Percentiles rank a stretch among this genome's conserved stretches.
Evolutionary conservation across 306 rosid species (phyloP).

Genomic region (Abrus precatorius): DNA sequence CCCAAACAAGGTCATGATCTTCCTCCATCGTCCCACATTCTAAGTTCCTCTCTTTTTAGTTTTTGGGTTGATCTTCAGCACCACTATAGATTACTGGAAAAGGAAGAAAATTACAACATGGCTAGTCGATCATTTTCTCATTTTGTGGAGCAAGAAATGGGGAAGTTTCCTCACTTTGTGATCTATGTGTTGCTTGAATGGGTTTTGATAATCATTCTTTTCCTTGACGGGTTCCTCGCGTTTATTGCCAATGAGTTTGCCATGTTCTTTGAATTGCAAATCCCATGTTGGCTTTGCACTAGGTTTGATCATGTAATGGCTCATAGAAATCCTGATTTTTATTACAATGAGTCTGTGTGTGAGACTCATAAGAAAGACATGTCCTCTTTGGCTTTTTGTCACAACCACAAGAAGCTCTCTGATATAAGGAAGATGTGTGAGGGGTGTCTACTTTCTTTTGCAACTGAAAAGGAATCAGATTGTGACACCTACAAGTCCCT

Average conservation of each 20-base stretch:
- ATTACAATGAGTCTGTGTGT: constrained; percentile 79
- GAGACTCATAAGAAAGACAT: constrained; percentile 80
- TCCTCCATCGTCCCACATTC: constrained; percentile 53
- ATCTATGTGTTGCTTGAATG: constrained; percentile 83
- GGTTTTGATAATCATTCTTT: constrained; percentile 72
- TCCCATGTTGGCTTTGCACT: constrained; percentile 86
- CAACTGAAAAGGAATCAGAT: constrained; percentile 75
- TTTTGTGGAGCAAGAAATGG: constrained; percentile 68
- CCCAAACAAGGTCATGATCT: constrained; percentile 74
- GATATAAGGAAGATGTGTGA: constrained; percentile 88
- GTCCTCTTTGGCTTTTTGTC: constrained; percentile 84
- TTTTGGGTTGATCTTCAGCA: constrained; percentile 13
- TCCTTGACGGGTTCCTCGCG: constrained; percentile 76
- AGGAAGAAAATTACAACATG: constrained; percentile 47
- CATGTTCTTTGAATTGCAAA: constrained; percentile 68
- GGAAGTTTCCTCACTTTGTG: constrained; percentile 73
- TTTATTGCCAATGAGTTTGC: constrained; percentile 80
- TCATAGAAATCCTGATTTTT: constrained; percentile 61
- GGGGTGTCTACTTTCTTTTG: constrained; percentile 84
- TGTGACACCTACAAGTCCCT: constrained; percentile 79
- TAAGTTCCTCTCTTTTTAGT: constrained; percentile 11
- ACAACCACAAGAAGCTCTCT: constrained; percentile 76
- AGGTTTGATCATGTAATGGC: constrained; percentile 74
- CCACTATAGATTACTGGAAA: constrained; percentile 18
- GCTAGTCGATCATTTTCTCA: constrained; percentile 59